These are phyloP conservation scores for Diaporthe batatas DNA, from an alignment of 2,329 filamentous ascomycete genomes.

Conservation along the genomic window DNA sequence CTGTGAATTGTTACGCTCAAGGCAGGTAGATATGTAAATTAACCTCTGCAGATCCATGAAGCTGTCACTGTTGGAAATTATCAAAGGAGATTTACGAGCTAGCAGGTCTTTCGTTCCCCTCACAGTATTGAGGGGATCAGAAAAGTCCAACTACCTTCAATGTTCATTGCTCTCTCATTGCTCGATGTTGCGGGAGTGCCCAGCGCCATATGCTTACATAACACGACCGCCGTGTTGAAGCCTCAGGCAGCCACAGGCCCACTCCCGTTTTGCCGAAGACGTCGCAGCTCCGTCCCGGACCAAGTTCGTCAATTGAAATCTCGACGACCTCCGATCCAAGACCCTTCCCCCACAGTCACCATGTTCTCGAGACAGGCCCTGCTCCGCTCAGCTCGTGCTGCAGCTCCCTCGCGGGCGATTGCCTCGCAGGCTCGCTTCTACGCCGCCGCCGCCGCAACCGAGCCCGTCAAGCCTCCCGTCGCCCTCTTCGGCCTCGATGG, in stretches of 20 bases:
- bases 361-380: slow-evolving; percentile 74
- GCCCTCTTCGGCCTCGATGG: slow-evolving; percentile 96
- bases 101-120: too few relatives aligned
- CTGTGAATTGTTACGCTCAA: too few relatives aligned
- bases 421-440: slow-evolving; percentile 80
- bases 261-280: slow-evolving; percentile 41
- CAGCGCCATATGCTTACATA: slow-evolving; percentile 33
- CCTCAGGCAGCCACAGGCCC: slow-evolving; percentile 35
- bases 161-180: too few relatives aligned
- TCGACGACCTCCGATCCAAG: slow-evolving; percentile 44
- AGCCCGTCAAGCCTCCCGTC: slow-evolving; percentile 85
- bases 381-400: slow-evolving; percentile 67
- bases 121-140: too few relatives aligned
- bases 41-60: too few relatives aligned
- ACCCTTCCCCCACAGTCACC: slow-evolving; percentile 50
- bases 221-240: neutral
- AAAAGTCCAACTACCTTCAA: too few relatives aligned
- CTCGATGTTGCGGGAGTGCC: too few relatives aligned
- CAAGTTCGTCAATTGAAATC: slow-evolving; percentile 43
- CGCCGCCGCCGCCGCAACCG: slow-evolving; percentile 73
- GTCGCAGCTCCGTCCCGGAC: slow-evolving; percentile 38
- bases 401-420: slow-evolving; percentile 70
- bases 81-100: too few relatives aligned
- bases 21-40: too few relatives aligned
- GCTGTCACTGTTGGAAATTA: too few relatives aligned